A percentile compares a stretch with the other conserved stretches of the same genome.
Evolutionary conservation across 2,329 filamentous ascomycete genomes (phyloP).

Genomic region (Cucurbitaria berberidis): DNA sequence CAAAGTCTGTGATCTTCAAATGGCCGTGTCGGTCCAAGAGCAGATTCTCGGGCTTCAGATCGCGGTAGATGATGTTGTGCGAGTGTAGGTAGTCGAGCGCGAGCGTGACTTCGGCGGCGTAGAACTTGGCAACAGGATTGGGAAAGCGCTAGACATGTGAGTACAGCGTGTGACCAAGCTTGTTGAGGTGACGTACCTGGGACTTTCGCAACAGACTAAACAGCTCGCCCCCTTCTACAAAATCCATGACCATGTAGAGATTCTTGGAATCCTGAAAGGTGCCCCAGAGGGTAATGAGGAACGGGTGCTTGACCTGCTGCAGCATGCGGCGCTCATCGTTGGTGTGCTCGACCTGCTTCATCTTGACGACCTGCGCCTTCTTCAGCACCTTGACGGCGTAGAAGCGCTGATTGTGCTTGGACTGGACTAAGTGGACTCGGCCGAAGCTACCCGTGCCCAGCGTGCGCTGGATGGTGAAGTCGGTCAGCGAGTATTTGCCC

Average conservation of each 20-base stretch:
- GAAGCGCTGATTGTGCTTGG: slow-evolving; percentile 96
- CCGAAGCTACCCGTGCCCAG: slow-evolving; percentile 97
- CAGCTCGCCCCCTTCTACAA: slow-evolving; percentile 96
- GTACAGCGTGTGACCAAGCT: neutral
- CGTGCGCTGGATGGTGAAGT: slow-evolving; percentile 90
- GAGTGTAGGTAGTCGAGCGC: slow-evolving; percentile 94
- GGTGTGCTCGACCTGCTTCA: slow-evolving; percentile 99
- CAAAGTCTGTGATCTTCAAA: slow-evolving; percentile 97
- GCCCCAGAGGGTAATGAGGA: slow-evolving; percentile 96
- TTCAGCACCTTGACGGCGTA: slow-evolving; percentile 99
- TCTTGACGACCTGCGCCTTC: slow-evolving; percentile 97
- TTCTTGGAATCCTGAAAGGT: slow-evolving; percentile 96
- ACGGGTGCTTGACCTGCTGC: slow-evolving; percentile 95
- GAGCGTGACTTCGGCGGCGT: slow-evolving; percentile 94
- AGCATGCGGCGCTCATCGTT: slow-evolving; percentile 98
- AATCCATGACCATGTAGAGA: slow-evolving; percentile 99
- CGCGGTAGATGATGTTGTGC: slow-evolving; percentile 96
- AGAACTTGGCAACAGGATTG: slow-evolving; percentile 98
- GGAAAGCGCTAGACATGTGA: slow-evolving; percentile 78
- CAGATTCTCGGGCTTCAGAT: slow-evolving; percentile 94
- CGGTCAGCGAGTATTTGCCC: slow-evolving; percentile 92
- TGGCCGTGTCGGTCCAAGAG: slow-evolving; percentile 91
- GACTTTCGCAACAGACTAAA: slow-evolving; percentile 96
- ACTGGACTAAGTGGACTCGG: slow-evolving; percentile 94
- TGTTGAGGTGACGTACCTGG: slow-evolving; percentile 59